phyloP scores from a whole-genome alignment of 495 filamentous ascomycete genomes.

The Penicillium samsonianum region DNA sequence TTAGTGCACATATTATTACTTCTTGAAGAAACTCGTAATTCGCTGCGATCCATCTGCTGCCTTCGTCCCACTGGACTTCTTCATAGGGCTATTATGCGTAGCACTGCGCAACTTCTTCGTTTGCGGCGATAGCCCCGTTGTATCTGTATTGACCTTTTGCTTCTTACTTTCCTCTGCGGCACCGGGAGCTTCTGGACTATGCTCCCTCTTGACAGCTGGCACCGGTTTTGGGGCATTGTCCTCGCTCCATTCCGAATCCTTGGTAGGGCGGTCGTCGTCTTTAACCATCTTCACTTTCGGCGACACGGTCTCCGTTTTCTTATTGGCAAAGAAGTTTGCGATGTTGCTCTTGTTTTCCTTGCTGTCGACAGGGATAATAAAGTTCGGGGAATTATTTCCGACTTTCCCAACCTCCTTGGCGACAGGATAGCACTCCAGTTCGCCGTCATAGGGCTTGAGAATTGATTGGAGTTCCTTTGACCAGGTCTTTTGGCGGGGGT shows the following conservation, averaged over 20 bases:
- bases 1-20: constrained; percentile 28
- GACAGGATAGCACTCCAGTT: constrained; percentile 83
- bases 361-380: constrained; percentile 79
- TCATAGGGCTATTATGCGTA: constrained; percentile 49
- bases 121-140: constrained; percentile 25
- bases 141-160: constrained; percentile 24
- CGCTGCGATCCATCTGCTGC: constrained; percentile 64
- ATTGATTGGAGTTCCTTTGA: constrained; percentile 72
- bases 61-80: constrained; percentile 48
- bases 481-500: constrained; percentile 72
- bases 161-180: constrained; percentile 31
- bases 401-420: constrained; percentile 91
- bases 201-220: constrained; percentile 60
- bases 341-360: constrained; percentile 89
- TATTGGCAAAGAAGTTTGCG: constrained; percentile 81
- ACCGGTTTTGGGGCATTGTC: constrained; percentile 51
- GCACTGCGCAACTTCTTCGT: constrained; percentile 40
- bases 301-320: constrained; percentile 37
- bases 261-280: constrained; percentile 26
- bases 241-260: constrained; percentile 23
- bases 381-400: constrained; percentile 82
- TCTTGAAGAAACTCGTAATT: constrained; percentile 85
- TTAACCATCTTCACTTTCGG: constrained; percentile 25
- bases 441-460: constrained; percentile 74
- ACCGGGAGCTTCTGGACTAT: constrained; percentile 32